Conservation (phyloP, 305 asterid genomes). For the Euphrasia arctica region DNA sequence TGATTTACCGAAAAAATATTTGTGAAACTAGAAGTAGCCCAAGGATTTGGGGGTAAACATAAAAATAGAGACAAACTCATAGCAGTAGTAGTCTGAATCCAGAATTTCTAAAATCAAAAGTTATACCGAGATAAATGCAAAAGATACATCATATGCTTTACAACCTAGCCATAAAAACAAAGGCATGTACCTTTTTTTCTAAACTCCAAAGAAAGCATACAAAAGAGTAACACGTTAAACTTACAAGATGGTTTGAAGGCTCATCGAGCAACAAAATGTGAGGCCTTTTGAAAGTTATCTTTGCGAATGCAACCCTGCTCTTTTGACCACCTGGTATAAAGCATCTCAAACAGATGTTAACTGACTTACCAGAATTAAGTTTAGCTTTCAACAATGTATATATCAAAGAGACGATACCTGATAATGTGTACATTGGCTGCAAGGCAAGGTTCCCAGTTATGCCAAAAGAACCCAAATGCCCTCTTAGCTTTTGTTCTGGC, state of each 20-base stretch:
- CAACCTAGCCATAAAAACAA: conserved; percentile 7
- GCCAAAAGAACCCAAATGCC: conserved; percentile 96
- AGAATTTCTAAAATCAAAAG: conserved; percentile 7
- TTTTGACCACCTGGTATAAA: conserved; percentile 87
- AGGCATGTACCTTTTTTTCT: not conserved
- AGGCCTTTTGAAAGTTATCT: conserved; percentile 97
- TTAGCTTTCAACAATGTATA: conserved; percentile 12
- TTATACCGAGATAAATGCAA: not conserved
- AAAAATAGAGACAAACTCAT: conserved; percentile 2
- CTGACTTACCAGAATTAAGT: conserved; percentile 20
- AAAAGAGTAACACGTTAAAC: conserved; percentile 26
- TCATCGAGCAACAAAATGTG: conserved; percentile 95
- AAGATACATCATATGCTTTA: conserved; percentile 12
- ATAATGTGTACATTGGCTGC: conserved; percentile 98
- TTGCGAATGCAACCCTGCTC: conserved; percentile 98
- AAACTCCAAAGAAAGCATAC: conserved; percentile 8
- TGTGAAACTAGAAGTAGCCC: not conserved
- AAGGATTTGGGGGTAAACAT: not conserved
- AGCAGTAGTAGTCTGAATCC: conserved; percentile 3
- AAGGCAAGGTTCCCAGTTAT: conserved; percentile 98
- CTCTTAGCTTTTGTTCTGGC: conserved; percentile 93
- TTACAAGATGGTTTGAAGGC: conserved; percentile 98
- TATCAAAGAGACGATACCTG: conserved; percentile 49
- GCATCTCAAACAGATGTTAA: conserved; percentile 21
- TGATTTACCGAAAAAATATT: no score